Conservation (phyloP, 148 eudicot species). For the Oxyria digyna region DNA sequence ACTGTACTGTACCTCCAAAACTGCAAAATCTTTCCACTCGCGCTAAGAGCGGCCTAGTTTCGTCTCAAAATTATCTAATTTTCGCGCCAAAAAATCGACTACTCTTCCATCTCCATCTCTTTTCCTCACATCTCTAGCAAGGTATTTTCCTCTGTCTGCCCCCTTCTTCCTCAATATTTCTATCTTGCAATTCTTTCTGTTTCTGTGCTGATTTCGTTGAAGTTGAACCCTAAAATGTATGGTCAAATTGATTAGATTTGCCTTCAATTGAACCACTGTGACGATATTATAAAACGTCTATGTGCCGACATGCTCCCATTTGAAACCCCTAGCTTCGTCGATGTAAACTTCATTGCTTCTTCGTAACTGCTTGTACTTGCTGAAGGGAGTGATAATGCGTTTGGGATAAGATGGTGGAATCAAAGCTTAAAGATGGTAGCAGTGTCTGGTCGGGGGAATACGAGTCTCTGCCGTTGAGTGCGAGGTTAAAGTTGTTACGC, state of each 20-base stretch:
- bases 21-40: not conserved
- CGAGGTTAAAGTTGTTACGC: constrained; percentile 33
- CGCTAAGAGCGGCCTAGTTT: not conserved
- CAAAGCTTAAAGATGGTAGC: not conserved
- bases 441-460: constrained; percentile 35
- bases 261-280: not conserved
- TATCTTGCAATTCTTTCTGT: not conserved
- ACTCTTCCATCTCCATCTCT: not conserved
- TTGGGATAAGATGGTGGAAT: not conserved
- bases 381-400: not conserved
- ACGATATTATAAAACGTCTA: not conserved
- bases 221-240: not conserved
- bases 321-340: not conserved
- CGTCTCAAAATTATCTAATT: not conserved
- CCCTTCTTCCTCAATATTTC: not conserved
- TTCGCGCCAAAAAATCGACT: not conserved
- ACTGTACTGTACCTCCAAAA: not conserved
- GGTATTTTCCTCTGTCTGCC: not conserved
- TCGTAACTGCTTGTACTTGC: not conserved
- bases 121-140: not conserved
- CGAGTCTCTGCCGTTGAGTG: constrained; percentile 44
- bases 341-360: not conserved
- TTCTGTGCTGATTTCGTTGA: not conserved
- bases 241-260: not conserved
- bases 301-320: not conserved